Base-by-base conservation (phyloP, 441 rosid genomes). In the Erodium chrysanthum region DNA sequence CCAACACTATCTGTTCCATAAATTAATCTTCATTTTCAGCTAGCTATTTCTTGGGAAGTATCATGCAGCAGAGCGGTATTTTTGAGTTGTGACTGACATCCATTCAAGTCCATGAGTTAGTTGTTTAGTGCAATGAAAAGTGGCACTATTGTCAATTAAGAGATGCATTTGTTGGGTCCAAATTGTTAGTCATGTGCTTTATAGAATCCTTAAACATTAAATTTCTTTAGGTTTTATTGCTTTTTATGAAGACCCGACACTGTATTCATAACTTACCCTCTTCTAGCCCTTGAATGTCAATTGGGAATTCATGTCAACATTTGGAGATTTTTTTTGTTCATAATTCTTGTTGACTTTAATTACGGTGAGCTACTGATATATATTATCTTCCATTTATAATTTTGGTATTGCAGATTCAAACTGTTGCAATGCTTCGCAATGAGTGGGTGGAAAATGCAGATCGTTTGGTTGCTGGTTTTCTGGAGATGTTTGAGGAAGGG, bases 361-460 rank as follows among this genome's bases (percentile, higher is more conserved):
- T 44, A 37, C 15, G 11, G 50, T 44, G 50, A 44, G 50, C 0
- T 44, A 1, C 50, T 37, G 7, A 37, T 37, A 37, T 37, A 0
- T 37, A 37, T 1, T 37, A 37, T 37, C 42, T 37, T 37, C 7
- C 10, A 37, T 37, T 37, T 37, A 37, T 37, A 37, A 6, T 37
- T 37, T 37, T 37, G 29, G 37, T 67, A 27, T 23, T 73, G 68
- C 77, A 91, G 94, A 87, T 91, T 68, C 96, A 89, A 82, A 84
- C 79, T 0, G 97, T 81, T 17, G 90, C 90, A 10, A 88, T 82
- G 83, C 84, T 81, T 25, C 84, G 90, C 48, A 81, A 88, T 68
- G 90, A 85, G 75, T 90, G 96, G 96, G 94, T 91, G 67, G 96
- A 86, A 75, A 91, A 89, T 68, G 94, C 93, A 59, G 96, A 91